Evolutionary conservation across 768 basidiomycete genomes (phyloP).

Genomic region (Chiua virens): DNA sequence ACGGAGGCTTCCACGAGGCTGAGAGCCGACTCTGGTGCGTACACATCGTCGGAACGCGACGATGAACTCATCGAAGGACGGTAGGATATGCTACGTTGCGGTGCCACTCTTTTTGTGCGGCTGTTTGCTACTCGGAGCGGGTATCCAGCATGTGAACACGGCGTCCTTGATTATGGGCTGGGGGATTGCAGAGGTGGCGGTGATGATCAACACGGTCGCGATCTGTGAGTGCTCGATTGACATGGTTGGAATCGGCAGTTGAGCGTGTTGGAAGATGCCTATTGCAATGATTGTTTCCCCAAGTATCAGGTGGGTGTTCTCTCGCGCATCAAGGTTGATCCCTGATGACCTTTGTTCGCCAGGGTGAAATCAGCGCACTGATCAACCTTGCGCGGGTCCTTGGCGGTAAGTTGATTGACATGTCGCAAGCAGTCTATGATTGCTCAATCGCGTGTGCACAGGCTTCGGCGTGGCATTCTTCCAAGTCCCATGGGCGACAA

Average conservation of each 20-base stretch:
- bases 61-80: background rate
- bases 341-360: background rate
- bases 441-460: background rate
- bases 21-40: constrained; percentile 46
- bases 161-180: constrained; percentile 41
- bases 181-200: constrained; percentile 39
- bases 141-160: constrained; percentile 33
- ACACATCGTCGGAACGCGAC: background rate
- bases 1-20: constrained; percentile 53
- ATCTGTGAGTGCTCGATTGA: constrained; percentile 29
- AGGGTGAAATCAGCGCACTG: constrained; percentile 45
- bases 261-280: constrained; percentile 31
- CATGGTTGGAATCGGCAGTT: background rate
- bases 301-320: constrained; percentile 23
- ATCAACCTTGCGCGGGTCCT: constrained; percentile 41
- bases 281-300: constrained; percentile 40
- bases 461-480: constrained; percentile 42
- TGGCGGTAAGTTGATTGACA: constrained; percentile 20
- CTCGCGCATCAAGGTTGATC: background rate
- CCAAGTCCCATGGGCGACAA: constrained; percentile 41
- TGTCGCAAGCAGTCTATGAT: background rate
- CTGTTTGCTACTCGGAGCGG: constrained; percentile 42
- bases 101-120: constrained; percentile 42
- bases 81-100: constrained; percentile 39
- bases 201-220: constrained; percentile 42